These are phyloP conservation scores for Rosa chinensis DNA, from an alignment of 306 rosid genomes.

Conservation along the genomic window DNA sequence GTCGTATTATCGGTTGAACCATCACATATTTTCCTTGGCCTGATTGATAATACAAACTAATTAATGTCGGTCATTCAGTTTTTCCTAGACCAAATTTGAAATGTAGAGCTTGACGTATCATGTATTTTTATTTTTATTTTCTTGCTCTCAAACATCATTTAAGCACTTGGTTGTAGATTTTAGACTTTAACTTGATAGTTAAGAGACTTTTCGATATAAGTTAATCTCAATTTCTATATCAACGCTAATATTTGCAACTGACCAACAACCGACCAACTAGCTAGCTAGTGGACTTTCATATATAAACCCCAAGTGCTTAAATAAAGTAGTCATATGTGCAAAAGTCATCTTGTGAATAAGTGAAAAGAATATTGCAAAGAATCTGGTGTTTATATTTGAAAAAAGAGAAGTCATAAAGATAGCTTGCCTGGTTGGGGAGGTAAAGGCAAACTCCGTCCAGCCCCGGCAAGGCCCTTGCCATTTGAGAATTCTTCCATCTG, in stretches of 20 bases:
- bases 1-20: constrained; percentile 27
- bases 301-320: neutral
- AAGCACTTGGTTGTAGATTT: too few species aligned
- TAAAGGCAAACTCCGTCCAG: constrained; percentile 50
- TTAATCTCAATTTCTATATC: neutral
- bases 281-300: neutral
- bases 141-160: too few species aligned
- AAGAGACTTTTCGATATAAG: neutral
- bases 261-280: neutral
- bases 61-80: neutral
- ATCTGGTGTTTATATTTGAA: too few species aligned
- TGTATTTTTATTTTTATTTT: too few species aligned
- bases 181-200: neutral
- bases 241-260: neutral
- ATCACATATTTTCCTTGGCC: constrained; percentile 43
- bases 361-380: too few species aligned
- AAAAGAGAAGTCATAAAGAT: neutral
- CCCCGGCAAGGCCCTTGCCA: constrained; percentile 33
- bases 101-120: too few species aligned
- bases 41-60: neutral
- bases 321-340: neutral
- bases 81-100: neutral
- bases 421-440: constrained; percentile 47
- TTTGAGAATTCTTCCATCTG: constrained; percentile 61
- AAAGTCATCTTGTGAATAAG: neutral